Evolutionary conservation across 257 asterid species (phyloP), one percentile per base, ranked within the genome.

Genomic region (Lavandula angustifolia): DNA sequence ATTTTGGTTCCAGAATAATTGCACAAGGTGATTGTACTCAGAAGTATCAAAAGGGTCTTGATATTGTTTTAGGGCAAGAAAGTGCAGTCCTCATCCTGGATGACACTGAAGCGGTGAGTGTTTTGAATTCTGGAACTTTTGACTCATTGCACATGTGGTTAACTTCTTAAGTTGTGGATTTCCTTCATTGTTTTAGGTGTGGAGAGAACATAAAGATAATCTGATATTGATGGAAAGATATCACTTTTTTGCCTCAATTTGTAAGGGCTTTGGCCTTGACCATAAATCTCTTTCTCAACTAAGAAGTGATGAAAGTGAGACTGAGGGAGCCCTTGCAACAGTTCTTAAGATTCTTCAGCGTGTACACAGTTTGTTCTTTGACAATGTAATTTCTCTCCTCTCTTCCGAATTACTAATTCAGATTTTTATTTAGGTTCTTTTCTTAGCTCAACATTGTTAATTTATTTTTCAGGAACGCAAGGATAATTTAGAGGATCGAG

Each of bases 41-140:
- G 77, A 84, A 81, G 77, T 77, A 82, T 73, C 92, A 87, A 48
- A 92, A 92, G 73, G 95, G 97, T 16, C 97, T 92, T n/a, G 99
- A 92, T 79, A 72, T 92, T 65, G 92, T 92, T 82, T 37, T 89
- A 83, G 97, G 95, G 62, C 91, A 84, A 76, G 97, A 87, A 78
- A 92, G 87, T 70, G 87, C 90, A 51, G 97, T 83, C 53, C 59
- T 92, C 75, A 92, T 92, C 75, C 96, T 92, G 62, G 99, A 92
- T 73, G 99, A 92, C 72, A 92, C 99, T 42, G 96, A 92, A 80
- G 78, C 64, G 81, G 99, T 92, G 82, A 74, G 67, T 44, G 17
- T 58, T 31, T 59, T 66, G 49, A 62, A 55, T 29, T 65, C 27
- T 63, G 35, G 40, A 53, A n/a, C 58, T 40, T 40, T 32, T 35